Percentiles rank a stretch among this genome's conserved stretches.
These are phyloP conservation scores for Verbascum thapsus DNA, from an alignment of 257 asterid genomes.

Conservation along the genomic window DNA sequence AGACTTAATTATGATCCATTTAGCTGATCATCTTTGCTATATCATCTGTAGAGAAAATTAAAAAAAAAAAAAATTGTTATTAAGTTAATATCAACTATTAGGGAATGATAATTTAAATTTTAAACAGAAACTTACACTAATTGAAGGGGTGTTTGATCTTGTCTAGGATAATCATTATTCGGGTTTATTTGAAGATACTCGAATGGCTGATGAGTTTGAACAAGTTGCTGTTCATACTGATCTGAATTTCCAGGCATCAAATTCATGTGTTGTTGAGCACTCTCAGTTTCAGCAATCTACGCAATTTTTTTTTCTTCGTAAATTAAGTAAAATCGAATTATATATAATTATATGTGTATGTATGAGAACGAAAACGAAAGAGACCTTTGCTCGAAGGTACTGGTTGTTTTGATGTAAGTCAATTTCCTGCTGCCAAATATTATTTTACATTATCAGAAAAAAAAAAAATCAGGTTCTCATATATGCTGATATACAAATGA, in stretches of 20 bases:
- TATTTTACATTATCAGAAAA: slow-evolving; percentile 10
- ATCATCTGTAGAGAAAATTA: too few species aligned
- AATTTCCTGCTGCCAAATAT: slow-evolving; percentile 81
- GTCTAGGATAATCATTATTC: slow-evolving; percentile 44
- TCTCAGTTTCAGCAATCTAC: slow-evolving; percentile 84
- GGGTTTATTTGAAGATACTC: slow-evolving; percentile 70
- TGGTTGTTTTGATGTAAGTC: slow-evolving; percentile 83
- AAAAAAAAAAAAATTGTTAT: too few species aligned
- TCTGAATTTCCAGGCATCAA: slow-evolving; percentile 83
- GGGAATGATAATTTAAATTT: too few species aligned
- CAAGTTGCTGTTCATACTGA: slow-evolving; percentile 44
- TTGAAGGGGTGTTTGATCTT: slow-evolving; percentile 64
- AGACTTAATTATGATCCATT: too few species aligned
- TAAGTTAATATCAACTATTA: too few species aligned
- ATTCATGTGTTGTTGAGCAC: slow-evolving; percentile 70
- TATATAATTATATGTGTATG: too few species aligned
- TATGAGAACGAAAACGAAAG: too few species aligned
- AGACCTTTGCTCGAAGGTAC: slow-evolving; percentile 87
- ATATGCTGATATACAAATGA: too few species aligned
- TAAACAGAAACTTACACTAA: slow-evolving; percentile 75
- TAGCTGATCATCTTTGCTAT: too few species aligned
- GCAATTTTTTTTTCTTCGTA: background rate
- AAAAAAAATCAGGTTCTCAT: slow-evolving; percentile 40
- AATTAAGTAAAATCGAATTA: too few species aligned
- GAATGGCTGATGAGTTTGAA: slow-evolving; percentile 56